These are phyloP conservation scores for Plasmodium malariae DNA, from an alignment of 169 alveolate genomes.

Conservation along the genomic window DNA sequence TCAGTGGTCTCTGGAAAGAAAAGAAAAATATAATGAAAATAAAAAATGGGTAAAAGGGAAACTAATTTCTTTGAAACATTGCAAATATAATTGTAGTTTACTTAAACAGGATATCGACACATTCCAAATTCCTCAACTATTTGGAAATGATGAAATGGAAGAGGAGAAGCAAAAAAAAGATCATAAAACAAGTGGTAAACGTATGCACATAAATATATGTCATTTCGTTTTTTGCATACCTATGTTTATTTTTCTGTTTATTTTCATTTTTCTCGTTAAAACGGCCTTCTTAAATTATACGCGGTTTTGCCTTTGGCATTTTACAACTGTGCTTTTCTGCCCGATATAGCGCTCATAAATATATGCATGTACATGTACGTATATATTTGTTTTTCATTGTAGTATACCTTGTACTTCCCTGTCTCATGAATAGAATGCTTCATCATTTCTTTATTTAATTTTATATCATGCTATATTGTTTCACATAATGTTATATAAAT, in stretches of 20 bases:
- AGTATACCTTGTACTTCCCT: not conserved
- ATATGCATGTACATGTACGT: not conserved
- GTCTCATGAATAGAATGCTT: too few relatives aligned
- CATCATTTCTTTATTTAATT: too few relatives aligned
- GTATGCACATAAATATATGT: not conserved
- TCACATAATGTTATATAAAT: too few relatives aligned
- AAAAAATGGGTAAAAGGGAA: slow-evolving; percentile 28
- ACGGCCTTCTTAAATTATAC: too few relatives aligned
- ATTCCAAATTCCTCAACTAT: not conserved
- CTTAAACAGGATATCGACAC: not conserved
- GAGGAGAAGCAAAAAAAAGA: slow-evolving; percentile 7
- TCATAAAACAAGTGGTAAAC: not conserved
- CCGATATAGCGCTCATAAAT: too few relatives aligned
- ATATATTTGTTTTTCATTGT: not conserved
- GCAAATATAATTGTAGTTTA: slow-evolving; percentile 5
- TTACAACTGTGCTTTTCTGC: too few relatives aligned
- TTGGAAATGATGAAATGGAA: slow-evolving; percentile 16
- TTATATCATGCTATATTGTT: too few relatives aligned
- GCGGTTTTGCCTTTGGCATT: too few relatives aligned
- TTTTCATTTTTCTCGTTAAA: too few relatives aligned
- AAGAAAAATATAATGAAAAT: slow-evolving; percentile 50
- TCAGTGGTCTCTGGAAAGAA: slow-evolving; percentile 69
- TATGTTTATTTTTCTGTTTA: not conserved
- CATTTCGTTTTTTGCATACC: not conserved
- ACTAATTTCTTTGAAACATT: slow-evolving; percentile 9